Base-by-base conservation (phyloP, 1,284 basidiomycete species). In the Moesziomyces sp. region DNA sequence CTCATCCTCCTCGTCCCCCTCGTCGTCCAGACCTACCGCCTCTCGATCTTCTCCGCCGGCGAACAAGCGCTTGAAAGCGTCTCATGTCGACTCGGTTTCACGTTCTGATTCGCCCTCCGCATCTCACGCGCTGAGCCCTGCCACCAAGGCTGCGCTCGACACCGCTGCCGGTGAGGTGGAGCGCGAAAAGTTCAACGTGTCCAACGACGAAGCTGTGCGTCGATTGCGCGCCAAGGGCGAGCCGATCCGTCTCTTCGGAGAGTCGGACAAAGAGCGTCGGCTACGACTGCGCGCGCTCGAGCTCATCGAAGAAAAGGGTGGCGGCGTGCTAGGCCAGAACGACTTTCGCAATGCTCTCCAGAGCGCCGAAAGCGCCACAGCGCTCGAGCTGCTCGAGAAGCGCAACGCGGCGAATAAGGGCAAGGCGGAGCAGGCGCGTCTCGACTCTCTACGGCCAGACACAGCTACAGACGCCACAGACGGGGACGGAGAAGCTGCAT, bases 301-400 rank as follows among this genome's bases (percentile, higher is more conserved):
- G 84, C 88, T 99, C 50, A 92, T 97, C 66, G 95, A 83, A 51
- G 76, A 77, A 52, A 74, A 74, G 56, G 51, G 74, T n/a, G 48
- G 63, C 38, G 50, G 58, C 53, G 47, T 61, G 14, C n/a, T 66
- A 26, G 78, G 81, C 24, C 80, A 80, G 57, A 81, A 98, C 82
- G 97, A 98, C 83, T 97, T 98, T 85, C 92, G 92, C 84, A 92
- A 92, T 81, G 95, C 94, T 0, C 84, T 99, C 74, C 92, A 94
- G 49, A 79, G 75, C 64, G 92, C 97, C 42, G 93, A 97, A 84
- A 91, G 88, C 49, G 84, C 81, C 0, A 78, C 86, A 49, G 84
- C 86, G 46, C 78, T 86, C 72, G 90, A 90, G 44, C 92, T 94
- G 82, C 87, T 91, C 67, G 90, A 91, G 77, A 83, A 83, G 65